Percentiles rank a stretch among this genome's conserved stretches.
Conservation (phyloP, 1,139 yeast genomes). For the Yamadazyma taylorii region DNA sequence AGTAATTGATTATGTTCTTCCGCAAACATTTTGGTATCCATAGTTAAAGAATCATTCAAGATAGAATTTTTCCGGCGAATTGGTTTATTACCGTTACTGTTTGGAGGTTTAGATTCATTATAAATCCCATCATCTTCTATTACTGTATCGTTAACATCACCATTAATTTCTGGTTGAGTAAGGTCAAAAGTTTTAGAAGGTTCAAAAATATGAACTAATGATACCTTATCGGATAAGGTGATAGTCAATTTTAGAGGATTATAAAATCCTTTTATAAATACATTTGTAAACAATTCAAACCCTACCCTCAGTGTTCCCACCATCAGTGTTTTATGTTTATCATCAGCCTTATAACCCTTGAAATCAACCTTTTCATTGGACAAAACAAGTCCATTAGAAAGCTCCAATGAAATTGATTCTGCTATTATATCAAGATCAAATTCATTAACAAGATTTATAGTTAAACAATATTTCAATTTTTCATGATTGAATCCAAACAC, state of each 20-base stretch:
- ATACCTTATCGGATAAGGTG: conserved; percentile 22
- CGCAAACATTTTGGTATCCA: neutral
- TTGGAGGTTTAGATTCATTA: too few relatives aligned
- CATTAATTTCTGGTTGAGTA: neutral
- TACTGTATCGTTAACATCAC: neutral
- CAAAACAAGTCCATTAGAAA: conserved; percentile 18
- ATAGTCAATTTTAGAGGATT: conserved; percentile 22
- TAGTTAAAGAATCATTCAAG: conserved; percentile 13
- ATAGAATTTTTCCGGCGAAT: conserved; percentile 8
- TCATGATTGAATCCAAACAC: neutral
- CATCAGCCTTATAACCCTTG: neutral
- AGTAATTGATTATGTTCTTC: neutral
- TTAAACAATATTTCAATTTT: conserved; percentile 21
- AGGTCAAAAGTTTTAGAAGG: neutral
- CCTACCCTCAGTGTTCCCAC: too few relatives aligned
- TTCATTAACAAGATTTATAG: conserved; percentile 24
- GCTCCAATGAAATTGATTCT: conserved; percentile 20
- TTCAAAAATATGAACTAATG: conserved; percentile 11
- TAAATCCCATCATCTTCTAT: neutral
- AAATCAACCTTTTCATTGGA: conserved; percentile 5
- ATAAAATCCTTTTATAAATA: conserved; percentile 27
- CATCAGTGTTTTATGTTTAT: conserved; percentile 1
- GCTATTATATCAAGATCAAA: conserved; percentile 25
- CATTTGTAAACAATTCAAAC: conserved; percentile 23
- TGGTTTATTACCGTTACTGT: too few relatives aligned